These are phyloP conservation scores for Kluyveromyces siamensis DNA, from an alignment of 805 yeast genomes.

Conservation along the genomic window DNA sequence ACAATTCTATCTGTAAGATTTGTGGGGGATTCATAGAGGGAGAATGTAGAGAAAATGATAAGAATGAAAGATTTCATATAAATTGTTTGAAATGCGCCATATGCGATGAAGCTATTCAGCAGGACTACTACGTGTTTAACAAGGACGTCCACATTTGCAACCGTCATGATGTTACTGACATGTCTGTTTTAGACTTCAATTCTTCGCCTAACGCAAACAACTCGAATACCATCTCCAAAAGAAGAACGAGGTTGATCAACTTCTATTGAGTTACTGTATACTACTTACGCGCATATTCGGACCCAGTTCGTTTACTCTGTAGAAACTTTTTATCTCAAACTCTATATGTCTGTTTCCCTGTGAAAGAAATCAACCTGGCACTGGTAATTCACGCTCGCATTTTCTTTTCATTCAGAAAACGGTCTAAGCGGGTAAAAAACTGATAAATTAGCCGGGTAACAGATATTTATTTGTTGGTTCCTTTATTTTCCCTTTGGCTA, in stretches of 20 bases:
- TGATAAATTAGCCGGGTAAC: neutral
- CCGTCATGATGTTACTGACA: conserved; percentile 22
- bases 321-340: neutral
- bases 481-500: neutral
- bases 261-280: conserved; percentile 6
- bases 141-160: conserved; percentile 21
- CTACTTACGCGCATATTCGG: neutral
- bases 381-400: no score
- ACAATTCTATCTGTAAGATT: conserved; percentile 61
- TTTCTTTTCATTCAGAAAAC: no score
- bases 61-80: conserved; percentile 63
- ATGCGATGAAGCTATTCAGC: conserved; percentile 43
- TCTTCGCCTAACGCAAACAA: conserved; percentile 1
- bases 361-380: no score
- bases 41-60: conserved; percentile 72
- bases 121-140: conserved; percentile 40
- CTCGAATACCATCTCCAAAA: conserved; percentile 19
- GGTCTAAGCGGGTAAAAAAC: no score
- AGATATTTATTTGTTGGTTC: no score
- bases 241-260: conserved; percentile 26
- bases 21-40: conserved; percentile 84
- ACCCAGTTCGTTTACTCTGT: neutral
- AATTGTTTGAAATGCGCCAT: conserved; percentile 60
- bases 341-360: no score
- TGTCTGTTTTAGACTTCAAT: conserved; percentile 9